Base-by-base conservation (phyloP, 495 filamentous ascomycete genomes). In the Endocarpon pusillum region DNA sequence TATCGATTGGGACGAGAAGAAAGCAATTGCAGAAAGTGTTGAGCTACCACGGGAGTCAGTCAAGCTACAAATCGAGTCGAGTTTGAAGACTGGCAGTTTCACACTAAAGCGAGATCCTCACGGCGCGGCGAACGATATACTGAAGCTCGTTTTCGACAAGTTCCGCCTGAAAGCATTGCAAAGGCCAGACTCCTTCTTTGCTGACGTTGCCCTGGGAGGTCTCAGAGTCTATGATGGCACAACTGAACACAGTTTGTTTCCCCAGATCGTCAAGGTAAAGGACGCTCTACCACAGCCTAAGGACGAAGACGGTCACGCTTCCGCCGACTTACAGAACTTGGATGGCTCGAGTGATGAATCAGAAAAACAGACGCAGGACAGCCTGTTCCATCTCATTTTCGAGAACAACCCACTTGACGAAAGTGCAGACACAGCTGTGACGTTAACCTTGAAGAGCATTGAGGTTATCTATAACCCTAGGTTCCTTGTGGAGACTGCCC, bases 1-100 rank as follows among this genome's bases (percentile, higher is more conserved):
- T 21, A 97, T 97, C 42, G 85, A 94, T 47, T 97, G 85, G 80
- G 81, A 97, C 44, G 89, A 97, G 58, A 94, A 94, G 63, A 79
- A 85, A 33, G 75, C 75, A 2, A 65, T 97, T 21, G 62, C 81
- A 0, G 86, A 89, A 41, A 75, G 75, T 35, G 78, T 97, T 18
- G 86, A 96, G 47, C 66, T 81, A 32, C 89, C 89, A 0, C 71
- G 78, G 29, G 91, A 97, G 40, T 81, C 80, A 33, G 69, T 94
- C 35, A 93, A 94, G 56, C 60, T 94, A 47, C 81, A 94, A 51
- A 59, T 96, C 37, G 81, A 96, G 44, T 74, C 87, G 21, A 81
- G 79, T 28, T 73, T 97, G 17, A 78, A 75, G 33, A 89, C 85
- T 4, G 89, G 89, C 20, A 91, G 85, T 51, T 94, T 97, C 44